Evolutionary conservation across 257 asterid genomes (phyloP).

Genomic region (Forsythia viridissima): DNA sequence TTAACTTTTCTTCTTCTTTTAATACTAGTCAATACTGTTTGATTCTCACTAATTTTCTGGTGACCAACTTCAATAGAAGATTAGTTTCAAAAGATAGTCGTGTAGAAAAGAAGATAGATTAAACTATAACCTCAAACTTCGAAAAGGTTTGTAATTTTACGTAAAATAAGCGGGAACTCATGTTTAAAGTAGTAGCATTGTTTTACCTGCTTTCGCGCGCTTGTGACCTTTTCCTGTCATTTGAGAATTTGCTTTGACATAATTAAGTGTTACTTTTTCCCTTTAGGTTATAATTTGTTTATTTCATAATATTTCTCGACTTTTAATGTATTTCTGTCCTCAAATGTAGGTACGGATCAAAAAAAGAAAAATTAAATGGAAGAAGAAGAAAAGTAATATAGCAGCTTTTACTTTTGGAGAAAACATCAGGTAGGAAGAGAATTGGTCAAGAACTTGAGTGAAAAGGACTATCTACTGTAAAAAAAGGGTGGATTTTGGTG

Average conservation of each 20-base stretch:
- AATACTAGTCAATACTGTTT: no score
- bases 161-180: neutral
- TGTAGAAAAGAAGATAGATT: constrained; percentile 10
- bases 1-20: no score
- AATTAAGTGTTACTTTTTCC: no score
- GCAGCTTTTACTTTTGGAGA: constrained; percentile 32
- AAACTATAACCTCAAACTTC: constrained; percentile 20
- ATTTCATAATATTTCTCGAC: no score
- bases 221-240: no score
- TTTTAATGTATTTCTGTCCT: no score
- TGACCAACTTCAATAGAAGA: neutral
- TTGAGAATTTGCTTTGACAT: no score
- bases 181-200: constrained; percentile 9
- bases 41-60: neutral
- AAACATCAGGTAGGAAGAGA: constrained; percentile 19
- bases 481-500: constrained; percentile 37
- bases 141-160: constrained; percentile 17
- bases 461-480: constrained; percentile 23
- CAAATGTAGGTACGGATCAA: no score
- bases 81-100: constrained; percentile 24
- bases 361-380: neutral
- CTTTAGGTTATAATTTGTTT: no score
- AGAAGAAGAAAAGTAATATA: constrained; percentile 13
- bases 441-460: constrained; percentile 21
- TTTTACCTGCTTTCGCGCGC: no score